A percentile compares a stretch with the other conserved stretches of the same genome.
Evolutionary conservation across 2,329 filamentous ascomycete genomes (phyloP).

Genomic region (Laburnicola sp.): DNA sequence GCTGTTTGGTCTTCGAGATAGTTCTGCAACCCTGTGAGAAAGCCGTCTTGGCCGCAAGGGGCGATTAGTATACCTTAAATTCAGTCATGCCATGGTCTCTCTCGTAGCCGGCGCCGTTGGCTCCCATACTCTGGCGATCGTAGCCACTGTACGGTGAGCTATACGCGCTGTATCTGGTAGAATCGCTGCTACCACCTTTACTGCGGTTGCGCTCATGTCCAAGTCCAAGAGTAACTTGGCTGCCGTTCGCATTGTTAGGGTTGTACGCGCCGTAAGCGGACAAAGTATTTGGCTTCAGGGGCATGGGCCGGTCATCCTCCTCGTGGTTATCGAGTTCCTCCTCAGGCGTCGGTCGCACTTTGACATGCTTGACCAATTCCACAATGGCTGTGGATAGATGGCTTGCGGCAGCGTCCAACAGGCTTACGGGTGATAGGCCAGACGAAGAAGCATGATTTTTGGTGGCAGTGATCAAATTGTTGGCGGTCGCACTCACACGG

Average conservation of each 20-base stretch:
- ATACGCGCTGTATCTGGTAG: slow-evolving; percentile 40
- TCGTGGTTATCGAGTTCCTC: slow-evolving; percentile 79
- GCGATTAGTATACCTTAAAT: slow-evolving; percentile 56
- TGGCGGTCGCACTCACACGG: slow-evolving; percentile 85
- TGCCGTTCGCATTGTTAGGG: slow-evolving; percentile 26
- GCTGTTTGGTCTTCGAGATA: slow-evolving; percentile 85
- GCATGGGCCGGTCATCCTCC: slow-evolving; percentile 53
- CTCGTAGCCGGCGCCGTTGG: slow-evolving; percentile 28
- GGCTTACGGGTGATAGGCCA: slow-evolving; percentile 87
- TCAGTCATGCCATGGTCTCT: slow-evolving; percentile 54
- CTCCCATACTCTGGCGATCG: slow-evolving; percentile 35
- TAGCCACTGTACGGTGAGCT: slow-evolving; percentile 45
- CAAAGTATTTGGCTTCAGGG: slow-evolving; percentile 33
- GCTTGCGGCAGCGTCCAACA: slow-evolving; percentile 90
- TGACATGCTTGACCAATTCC: slow-evolving; percentile 80
- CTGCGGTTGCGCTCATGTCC: slow-evolving; percentile 36
- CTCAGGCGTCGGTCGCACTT: slow-evolving; percentile 75
- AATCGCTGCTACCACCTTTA: slow-evolving; percentile 41
- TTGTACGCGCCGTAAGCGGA: slow-evolving; percentile 25
- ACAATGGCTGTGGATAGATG: slow-evolving; percentile 85
- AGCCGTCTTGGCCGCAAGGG: not conserved
- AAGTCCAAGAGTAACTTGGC: slow-evolving; percentile 10
- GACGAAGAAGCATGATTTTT: slow-evolving; percentile 85
- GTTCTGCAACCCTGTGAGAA: slow-evolving; percentile 52
- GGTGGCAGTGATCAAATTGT: slow-evolving; percentile 91